phyloP scores from a whole-genome alignment of 345 rosid genomes.

The Syzygium aromaticum region DNA sequence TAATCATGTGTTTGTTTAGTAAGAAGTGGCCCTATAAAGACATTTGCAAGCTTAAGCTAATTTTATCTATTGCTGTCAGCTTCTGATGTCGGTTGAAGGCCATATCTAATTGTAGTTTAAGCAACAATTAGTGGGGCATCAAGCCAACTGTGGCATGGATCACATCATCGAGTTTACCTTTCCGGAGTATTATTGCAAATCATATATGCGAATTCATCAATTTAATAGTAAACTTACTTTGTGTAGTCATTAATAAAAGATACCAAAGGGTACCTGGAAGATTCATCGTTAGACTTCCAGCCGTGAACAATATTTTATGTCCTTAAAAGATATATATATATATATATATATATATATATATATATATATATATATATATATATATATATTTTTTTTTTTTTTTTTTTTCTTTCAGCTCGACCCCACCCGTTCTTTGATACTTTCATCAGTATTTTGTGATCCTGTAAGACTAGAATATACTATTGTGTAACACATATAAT shows the following conservation, averaged over 20 bases:
- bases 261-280: background rate
- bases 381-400: no score
- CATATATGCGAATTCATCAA: background rate
- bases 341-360: no score
- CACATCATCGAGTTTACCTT: background rate
- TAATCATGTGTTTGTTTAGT: background rate
- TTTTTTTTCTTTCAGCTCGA: background rate
- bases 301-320: background rate
- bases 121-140: background rate
- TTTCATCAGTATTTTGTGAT: background rate
- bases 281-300: background rate
- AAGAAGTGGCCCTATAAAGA: background rate
- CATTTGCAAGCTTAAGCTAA: background rate
- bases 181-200: background rate
- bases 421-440: background rate
- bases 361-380: no score
- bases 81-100: background rate
- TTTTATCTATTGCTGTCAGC: background rate
- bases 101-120: background rate
- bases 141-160: slow-evolving; percentile 6
- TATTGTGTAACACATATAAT: background rate
- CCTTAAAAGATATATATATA: background rate
- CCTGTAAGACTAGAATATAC: background rate
- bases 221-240: background rate
- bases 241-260: background rate